Evolutionary conservation across 345 rosid species (phyloP).

Genomic region (Sonneratia caseolaris): DNA sequence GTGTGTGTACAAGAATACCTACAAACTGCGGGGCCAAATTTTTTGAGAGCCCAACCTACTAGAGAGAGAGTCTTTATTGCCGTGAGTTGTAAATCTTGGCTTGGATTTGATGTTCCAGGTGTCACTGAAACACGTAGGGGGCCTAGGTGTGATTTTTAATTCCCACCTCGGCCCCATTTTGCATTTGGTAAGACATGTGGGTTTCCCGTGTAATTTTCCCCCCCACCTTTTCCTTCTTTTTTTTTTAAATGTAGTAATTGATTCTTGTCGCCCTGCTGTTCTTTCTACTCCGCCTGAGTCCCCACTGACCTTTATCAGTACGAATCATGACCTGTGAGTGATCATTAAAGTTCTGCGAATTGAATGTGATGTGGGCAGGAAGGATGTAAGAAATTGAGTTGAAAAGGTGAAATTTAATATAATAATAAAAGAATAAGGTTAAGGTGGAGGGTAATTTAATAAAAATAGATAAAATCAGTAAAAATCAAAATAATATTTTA

Average conservation of each 20-base stretch:
- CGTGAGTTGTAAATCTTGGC: not conserved
- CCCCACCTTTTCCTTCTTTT: not conserved
- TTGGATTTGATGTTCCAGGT: not conserved
- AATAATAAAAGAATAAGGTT: no score
- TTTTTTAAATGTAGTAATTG: not conserved
- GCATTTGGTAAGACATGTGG: not conserved
- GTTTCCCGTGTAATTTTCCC: not conserved
- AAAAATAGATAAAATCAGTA: no score
- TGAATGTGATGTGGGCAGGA: not conserved
- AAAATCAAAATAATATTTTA: no score
- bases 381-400: no score
- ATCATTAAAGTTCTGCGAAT: conserved; percentile 1
- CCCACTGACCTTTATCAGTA: not conserved
- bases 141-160: not conserved
- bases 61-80: not conserved
- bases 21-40: not conserved
- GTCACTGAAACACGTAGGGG: not conserved
- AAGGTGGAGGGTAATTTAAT: no score
- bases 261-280: not conserved
- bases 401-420: no score
- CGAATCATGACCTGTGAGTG: not conserved
- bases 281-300: not conserved
- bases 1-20: not conserved
- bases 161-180: not conserved
- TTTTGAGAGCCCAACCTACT: not conserved